phyloP scores from a whole-genome alignment of 306 rosid genomes.

The Gastrolobium villosum region DNA sequence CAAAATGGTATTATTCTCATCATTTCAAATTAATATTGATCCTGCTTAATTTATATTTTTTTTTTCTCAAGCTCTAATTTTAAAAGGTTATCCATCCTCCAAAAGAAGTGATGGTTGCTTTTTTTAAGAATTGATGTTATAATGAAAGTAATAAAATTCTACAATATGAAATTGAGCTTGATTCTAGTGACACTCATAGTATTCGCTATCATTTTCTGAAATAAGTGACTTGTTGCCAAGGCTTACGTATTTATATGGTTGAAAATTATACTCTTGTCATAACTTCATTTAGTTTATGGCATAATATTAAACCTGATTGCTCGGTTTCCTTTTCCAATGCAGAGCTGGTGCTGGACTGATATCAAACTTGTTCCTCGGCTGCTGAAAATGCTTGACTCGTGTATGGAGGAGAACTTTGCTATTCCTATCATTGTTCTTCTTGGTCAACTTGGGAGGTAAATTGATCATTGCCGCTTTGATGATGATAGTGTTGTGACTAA shows the following conservation, averaged over 20 bases:
- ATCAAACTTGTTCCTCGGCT: conserved; percentile 66
- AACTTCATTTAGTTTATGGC: conserved; percentile 26
- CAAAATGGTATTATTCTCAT: conserved; percentile 67
- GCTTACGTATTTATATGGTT: not conserved
- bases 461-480: conserved; percentile 36
- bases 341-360: conserved; percentile 87
- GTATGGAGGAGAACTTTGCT: conserved; percentile 56
- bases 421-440: conserved; percentile 73
- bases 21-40: conserved; percentile 39
- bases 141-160: conserved; percentile 19
- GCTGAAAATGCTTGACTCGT: conserved; percentile 63
- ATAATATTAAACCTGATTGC: conserved; percentile 33
- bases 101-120: not conserved
- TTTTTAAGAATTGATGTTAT: conserved; percentile 18
- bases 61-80: conserved; percentile 37
- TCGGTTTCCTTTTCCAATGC: conserved; percentile 53
- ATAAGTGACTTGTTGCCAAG: conserved; percentile 19
- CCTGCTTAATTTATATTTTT: conserved; percentile 5
- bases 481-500: conserved; percentile 17
- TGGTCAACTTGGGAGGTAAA: conserved; percentile 93
- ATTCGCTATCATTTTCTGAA: conserved; percentile 23
- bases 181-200: not conserved
- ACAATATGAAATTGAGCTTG: conserved; percentile 18
- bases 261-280: conserved; percentile 15
- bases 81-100: not conserved